Evolutionary conservation across 23 red algal species (phyloP).

Genomic region (Chondrus crispus): DNA sequence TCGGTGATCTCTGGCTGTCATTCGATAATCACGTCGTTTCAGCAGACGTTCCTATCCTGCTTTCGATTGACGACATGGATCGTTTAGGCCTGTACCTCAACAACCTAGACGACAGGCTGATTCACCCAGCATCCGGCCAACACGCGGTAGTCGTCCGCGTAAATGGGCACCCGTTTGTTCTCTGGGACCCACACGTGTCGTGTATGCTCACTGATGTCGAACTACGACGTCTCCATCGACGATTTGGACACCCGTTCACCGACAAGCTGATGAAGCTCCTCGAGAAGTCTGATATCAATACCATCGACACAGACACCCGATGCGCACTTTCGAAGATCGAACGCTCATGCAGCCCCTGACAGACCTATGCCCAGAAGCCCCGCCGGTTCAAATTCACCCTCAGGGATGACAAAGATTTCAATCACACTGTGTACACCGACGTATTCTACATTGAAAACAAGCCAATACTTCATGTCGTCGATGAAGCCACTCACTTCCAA

Average conservation of each 20-base stretch:
- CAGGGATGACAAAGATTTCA: background rate
- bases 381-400: background rate
- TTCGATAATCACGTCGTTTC: background rate
- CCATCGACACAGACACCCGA: background rate
- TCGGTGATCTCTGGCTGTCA: background rate
- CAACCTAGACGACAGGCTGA: background rate
- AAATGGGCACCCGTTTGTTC: too few relatives aligned
- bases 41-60: constrained; percentile 7
- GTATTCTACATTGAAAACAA: background rate
- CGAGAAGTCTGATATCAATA: background rate
- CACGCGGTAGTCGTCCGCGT: background rate
- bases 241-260: constrained; percentile 1
- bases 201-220: background rate
- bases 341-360: background rate
- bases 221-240: constrained; percentile 10
- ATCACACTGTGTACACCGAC: background rate
- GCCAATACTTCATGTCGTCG: background rate
- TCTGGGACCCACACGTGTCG: too few relatives aligned
- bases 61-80: constrained; percentile 14
- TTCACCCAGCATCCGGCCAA: background rate
- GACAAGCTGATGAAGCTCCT: background rate
- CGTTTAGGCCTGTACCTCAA: constrained; percentile 17
- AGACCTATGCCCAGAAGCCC: background rate
- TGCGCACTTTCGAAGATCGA: background rate
- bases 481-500: background rate